Percentiles rank a stretch among this genome's conserved stretches.
Evolutionary conservation across 23 red algal species (phyloP).

Genomic region (Pyropia haitanensis): DNA sequence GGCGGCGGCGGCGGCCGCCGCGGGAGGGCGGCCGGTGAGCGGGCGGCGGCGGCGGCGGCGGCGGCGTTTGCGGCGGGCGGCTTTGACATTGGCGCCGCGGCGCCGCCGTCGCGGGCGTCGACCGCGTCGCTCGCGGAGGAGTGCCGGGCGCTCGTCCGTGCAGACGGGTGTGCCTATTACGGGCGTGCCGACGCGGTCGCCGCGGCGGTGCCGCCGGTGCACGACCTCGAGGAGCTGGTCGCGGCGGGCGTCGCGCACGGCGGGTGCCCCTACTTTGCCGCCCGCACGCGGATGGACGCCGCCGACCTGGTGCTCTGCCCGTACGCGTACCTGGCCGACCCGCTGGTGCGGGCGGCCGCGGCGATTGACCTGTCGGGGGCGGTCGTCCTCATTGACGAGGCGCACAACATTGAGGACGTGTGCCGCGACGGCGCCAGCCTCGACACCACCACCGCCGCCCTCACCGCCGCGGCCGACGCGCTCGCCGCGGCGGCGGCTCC

Average conservation of each 20-base stretch:
- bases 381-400: slow-evolving; percentile 75
- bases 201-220: background rate
- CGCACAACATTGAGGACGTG: slow-evolving; percentile 77
- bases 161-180: too few relatives aligned
- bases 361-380: slow-evolving; percentile 51
- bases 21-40: too few relatives aligned
- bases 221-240: slow-evolving; percentile 77
- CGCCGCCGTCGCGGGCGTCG: too few relatives aligned
- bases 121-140: too few relatives aligned
- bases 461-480: too few relatives aligned
- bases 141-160: too few relatives aligned
- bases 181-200: background rate
- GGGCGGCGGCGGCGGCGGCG: too few relatives aligned
- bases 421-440: slow-evolving; percentile 23
- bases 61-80: too few relatives aligned
- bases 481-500: too few relatives aligned
- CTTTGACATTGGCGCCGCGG: too few relatives aligned
- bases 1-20: too few relatives aligned
- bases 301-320: slow-evolving; percentile 84
- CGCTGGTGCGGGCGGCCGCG: slow-evolving; percentile 26
- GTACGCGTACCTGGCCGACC: slow-evolving; percentile 69
- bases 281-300: slow-evolving; percentile 28
- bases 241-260: slow-evolving; percentile 26
- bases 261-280: slow-evolving; percentile 71
- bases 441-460: slow-evolving; percentile 1